phyloP scores from a whole-genome alignment of 1,284 basidiomycete genomes.

The Hymenochaete sp. region DNA sequence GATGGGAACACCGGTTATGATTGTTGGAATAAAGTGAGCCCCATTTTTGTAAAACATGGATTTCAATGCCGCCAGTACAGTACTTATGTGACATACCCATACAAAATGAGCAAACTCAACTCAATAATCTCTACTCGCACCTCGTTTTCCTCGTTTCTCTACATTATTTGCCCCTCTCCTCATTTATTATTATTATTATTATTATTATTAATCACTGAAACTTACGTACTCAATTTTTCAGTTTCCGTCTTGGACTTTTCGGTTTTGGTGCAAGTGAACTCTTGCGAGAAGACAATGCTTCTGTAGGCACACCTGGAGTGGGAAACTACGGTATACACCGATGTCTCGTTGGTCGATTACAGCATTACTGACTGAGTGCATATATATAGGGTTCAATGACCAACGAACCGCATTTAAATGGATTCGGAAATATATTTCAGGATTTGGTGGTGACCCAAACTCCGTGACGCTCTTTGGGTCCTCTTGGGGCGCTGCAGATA shows the following conservation, averaged over 20 bases:
- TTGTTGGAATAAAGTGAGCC: slow-evolving; percentile 69
- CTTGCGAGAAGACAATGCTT: slow-evolving; percentile 55
- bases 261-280: slow-evolving; percentile 59
- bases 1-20: slow-evolving; percentile 52
- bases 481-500: slow-evolving; percentile 62
- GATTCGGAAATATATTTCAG: slow-evolving; percentile 54
- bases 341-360: background rate
- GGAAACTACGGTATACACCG: slow-evolving; percentile 59
- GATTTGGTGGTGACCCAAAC: slow-evolving; percentile 63
- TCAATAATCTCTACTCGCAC: no score
- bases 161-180: background rate
- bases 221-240: no score
- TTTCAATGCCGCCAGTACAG: no score
- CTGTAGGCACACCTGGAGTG: slow-evolving; percentile 56
- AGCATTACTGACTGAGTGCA: background rate
- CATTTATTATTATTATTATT: slow-evolving; percentile 1
- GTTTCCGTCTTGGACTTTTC: slow-evolving; percentile 67
- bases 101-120: no score
- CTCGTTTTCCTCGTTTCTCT: no score
- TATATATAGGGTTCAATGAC: slow-evolving; percentile 49
- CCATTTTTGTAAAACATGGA: slow-evolving; percentile 8
- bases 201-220: no score
- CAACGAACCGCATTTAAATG: slow-evolving; percentile 64
- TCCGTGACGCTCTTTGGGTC: slow-evolving; percentile 67
- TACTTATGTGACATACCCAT: no score